These are phyloP conservation scores for Micromonas pusilla DNA, from an alignment of 139 green algal species.

Conservation along the genomic window DNA sequence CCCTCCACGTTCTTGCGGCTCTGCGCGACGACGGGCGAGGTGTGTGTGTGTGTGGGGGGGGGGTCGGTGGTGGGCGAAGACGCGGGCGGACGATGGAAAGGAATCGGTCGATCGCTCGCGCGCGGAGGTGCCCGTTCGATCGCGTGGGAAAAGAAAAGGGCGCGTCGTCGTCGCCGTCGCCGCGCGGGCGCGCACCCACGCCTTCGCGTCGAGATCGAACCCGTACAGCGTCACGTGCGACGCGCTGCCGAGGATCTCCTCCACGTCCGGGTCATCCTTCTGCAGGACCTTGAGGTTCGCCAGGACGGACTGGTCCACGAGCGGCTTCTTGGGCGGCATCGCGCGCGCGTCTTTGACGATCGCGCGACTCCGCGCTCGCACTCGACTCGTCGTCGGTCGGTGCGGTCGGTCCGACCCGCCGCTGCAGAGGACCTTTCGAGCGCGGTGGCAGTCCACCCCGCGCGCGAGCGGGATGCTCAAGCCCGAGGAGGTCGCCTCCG, in stretches of 20 bases:
- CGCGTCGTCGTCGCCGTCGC: no score
- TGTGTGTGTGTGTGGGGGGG: not conserved
- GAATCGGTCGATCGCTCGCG: no score
- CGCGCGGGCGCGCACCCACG: constrained; percentile 5
- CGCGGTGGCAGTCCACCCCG: no score
- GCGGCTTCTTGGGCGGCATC: not conserved
- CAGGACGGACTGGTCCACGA: not conserved
- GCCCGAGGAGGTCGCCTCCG: not conserved
- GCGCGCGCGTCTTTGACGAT: no score
- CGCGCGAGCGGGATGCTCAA: no score
- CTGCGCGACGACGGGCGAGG: not conserved
- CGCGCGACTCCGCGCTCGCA: no score
- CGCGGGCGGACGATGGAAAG: no score
- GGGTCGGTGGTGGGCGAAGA: no score
- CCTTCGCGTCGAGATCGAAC: constrained; percentile 6
- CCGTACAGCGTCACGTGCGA: constrained; percentile 15
- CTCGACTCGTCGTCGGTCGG: not conserved
- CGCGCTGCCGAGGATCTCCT: constrained; percentile 5
- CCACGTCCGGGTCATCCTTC: not conserved
- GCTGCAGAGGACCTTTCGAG: no score
- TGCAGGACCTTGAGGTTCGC: not conserved
- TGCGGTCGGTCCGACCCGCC: no score
- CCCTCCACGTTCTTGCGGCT: constrained; percentile 15
- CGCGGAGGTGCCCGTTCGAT: no score
- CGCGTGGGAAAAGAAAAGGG: no score